Evolutionary conservation across 2,329 filamentous ascomycete species (phyloP).

Genomic region (Arachnopeziza araneosa): DNA sequence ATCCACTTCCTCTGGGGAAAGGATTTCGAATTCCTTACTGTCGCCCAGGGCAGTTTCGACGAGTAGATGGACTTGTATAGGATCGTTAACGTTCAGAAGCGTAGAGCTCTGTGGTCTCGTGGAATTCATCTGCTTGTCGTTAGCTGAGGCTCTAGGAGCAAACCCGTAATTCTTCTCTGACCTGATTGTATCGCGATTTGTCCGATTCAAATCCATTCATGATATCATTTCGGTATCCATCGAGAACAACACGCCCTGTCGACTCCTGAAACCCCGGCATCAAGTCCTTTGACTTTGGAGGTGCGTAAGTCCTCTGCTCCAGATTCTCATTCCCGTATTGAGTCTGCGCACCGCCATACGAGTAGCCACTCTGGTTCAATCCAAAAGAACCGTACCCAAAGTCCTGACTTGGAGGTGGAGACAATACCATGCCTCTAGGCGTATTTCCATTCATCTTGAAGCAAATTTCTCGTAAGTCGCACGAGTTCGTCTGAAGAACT

Average conservation of each 20-base stretch:
- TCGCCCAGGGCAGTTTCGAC: conserved; percentile 91
- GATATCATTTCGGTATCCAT: conserved; percentile 54
- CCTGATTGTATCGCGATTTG: conserved; percentile 50
- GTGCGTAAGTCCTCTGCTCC: background rate
- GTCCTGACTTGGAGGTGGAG: background rate
- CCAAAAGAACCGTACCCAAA: background rate
- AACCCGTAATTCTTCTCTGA: conserved; percentile 30
- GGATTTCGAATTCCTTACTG: conserved; percentile 75
- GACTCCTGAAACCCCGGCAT: conserved; percentile 22
- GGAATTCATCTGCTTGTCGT: conserved; percentile 41
- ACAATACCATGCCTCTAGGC: background rate
- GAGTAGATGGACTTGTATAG: conserved; percentile 81
- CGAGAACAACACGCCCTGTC: conserved; percentile 46
- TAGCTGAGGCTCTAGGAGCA: conserved; percentile 3
- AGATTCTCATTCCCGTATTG: background rate
- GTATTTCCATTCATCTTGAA: background rate
- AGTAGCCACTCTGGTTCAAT: background rate
- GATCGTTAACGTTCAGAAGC: conserved; percentile 59
- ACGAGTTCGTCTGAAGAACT: background rate
- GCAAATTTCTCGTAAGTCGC: background rate
- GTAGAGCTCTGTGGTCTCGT: conserved; percentile 49
- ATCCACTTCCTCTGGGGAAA: conserved; percentile 90
- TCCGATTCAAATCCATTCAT: conserved; percentile 49
- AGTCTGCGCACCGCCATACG: background rate
- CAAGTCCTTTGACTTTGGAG: background rate